Evolutionary conservation across 1,284 basidiomycete genomes (phyloP).

Genomic region (Trichosporon sp.): DNA sequence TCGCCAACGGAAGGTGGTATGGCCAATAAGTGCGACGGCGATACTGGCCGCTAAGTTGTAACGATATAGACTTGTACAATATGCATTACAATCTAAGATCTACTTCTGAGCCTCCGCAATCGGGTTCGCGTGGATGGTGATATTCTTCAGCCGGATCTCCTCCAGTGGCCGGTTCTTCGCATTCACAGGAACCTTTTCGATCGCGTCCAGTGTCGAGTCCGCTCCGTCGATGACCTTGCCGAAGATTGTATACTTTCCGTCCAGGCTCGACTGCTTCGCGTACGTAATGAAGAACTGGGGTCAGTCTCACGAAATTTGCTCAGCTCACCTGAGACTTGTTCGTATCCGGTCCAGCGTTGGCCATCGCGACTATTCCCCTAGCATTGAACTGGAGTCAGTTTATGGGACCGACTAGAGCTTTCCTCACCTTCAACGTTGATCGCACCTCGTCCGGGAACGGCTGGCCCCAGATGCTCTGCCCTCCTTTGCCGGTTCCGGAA

Average conservation of each 20-base stretch:
- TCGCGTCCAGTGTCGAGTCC: conserved; percentile 79
- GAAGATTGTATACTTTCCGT: conserved; percentile 91
- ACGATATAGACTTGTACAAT: conserved; percentile 10
- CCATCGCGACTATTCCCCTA: conserved; percentile 93
- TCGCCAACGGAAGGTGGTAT: conserved; percentile 12
- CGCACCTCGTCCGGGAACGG: conserved; percentile 85
- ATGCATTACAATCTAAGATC: conserved; percentile 4
- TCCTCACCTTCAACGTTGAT: conserved; percentile 77
- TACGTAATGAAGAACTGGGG: conserved; percentile 85
- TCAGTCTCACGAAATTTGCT: not conserved
- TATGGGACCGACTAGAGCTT: not conserved
- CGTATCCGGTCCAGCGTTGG: conserved; percentile 85
- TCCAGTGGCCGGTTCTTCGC: conserved; percentile 80
- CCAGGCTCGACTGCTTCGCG: conserved; percentile 82
- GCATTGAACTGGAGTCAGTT: conserved; percentile 69
- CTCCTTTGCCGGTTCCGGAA: conserved; percentile 58
- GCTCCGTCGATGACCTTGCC: conserved; percentile 92
- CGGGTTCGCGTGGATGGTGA: conserved; percentile 94
- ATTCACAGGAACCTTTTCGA: conserved; percentile 86
- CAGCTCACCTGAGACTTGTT: conserved; percentile 67
- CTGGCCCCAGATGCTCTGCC: conserved; percentile 59
- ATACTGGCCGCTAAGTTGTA: not conserved
- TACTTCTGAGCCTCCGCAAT: conserved; percentile 44
- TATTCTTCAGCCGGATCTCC: conserved; percentile 73
- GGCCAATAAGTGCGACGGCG: not conserved